Base-by-base conservation (phyloP, 768 basidiomycete species). In the Boletus rex-veris region DNA sequence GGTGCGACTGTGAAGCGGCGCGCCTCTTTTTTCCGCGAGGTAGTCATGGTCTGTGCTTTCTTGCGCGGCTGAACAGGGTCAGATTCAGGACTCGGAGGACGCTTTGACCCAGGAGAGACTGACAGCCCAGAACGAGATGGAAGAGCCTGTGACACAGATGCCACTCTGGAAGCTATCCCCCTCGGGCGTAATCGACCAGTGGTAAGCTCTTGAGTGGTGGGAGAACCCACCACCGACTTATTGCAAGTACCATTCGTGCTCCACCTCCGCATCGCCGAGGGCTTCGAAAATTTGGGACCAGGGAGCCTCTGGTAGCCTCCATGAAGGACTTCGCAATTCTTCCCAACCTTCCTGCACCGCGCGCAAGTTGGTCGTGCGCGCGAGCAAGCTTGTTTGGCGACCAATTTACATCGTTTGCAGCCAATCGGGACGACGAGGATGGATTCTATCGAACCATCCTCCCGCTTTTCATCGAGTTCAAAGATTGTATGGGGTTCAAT, bases 401-500 rank as follows among this genome's bases (percentile, higher is more conserved):
- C 0, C 14, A 4, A 4, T 14, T 4, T 45, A 43, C 68, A 70
- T 35, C 41, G 42, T n/a, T n/a, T 4, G 58, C 68, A 70, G 33
- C 38, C 0, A 14, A 37, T 45, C 1, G 70, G 41, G 39, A 68
- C 66, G 40, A 71, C 67, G 16, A 53, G 44, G 36, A 70, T 49
- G 28, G 56, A 51, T 11, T 57, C 12, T 8, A 38, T 45, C 5
- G 56, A 58, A 2, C 56, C 57, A 7, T 59, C 43, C 11, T 35
- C 1, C 38, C 50, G 53, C 26, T 24, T 30, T 53, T 60, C 57
- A 5, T 63, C 50, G 38, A 70, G 58, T 39, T 71, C 68, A 31
- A 71, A 71, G 9, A 70, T 70, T 3, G 53, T 52, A 7, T 50
- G 18, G 14, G 59, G 45, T 31, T 68, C 62, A 48, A 70, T 52